These are phyloP conservation scores for Sclerotinia spermophila DNA, from an alignment of 2,329 filamentous ascomycete species.

Conservation along the genomic window DNA sequence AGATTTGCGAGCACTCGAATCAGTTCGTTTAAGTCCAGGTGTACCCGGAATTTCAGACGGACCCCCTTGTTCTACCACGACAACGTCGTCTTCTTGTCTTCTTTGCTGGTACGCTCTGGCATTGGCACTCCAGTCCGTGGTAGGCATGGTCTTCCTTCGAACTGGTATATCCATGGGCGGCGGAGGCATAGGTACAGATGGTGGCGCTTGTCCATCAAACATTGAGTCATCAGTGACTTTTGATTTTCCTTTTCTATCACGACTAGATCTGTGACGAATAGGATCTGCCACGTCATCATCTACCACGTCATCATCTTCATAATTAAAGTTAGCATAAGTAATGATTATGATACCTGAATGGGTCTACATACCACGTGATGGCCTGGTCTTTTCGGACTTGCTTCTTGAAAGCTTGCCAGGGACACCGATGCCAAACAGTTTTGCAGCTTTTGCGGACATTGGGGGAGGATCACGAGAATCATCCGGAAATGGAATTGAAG, in stretches of 20 bases:
- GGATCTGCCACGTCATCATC: constrained; percentile 47
- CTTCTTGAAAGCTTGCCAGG: constrained; percentile 46
- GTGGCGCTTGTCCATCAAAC: constrained; percentile 27
- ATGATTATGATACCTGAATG: constrained; percentile 4
- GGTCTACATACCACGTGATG: constrained; percentile 39
- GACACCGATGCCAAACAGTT: constrained; percentile 60
- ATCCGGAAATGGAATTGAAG: constrained; percentile 72
- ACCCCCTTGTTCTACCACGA: constrained; percentile 53
- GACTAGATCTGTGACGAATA: constrained; percentile 46
- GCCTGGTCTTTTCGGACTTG: constrained; percentile 48
- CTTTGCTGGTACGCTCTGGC: constrained; percentile 55
- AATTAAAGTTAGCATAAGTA: constrained; percentile 24
- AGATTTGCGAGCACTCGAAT: constrained; percentile 59
- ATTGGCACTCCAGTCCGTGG: constrained; percentile 38
- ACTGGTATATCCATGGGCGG: constrained; percentile 31
- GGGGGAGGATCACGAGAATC: constrained; percentile 49
- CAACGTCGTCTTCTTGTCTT: constrained; percentile 60
- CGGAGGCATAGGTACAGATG: constrained; percentile 36
- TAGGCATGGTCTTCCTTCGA: constrained; percentile 28
- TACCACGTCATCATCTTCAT: constrained; percentile 49
- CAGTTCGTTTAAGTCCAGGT: constrained; percentile 51
- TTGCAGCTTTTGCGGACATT: constrained; percentile 73
- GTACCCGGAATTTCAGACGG: constrained; percentile 39
- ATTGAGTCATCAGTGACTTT: constrained; percentile 41
- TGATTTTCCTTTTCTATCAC: constrained; percentile 41